phyloP scores from a whole-genome alignment of 352 stramenopile genomes.

The Blastocystis sp. region DNA sequence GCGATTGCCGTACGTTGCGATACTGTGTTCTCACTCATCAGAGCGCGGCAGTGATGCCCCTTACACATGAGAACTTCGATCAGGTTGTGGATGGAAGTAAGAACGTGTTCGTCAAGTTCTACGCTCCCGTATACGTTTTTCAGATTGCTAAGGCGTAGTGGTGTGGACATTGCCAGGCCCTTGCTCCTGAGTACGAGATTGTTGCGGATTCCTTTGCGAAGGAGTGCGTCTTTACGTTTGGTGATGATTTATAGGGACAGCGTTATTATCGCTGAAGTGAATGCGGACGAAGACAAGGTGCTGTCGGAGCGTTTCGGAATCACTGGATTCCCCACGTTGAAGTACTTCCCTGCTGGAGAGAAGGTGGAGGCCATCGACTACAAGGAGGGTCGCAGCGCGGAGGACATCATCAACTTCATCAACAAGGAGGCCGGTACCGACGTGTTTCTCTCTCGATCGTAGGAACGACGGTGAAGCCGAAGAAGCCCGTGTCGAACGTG shows the following conservation, averaged over 20 bases:
- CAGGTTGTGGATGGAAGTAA: slow-evolving; percentile 42
- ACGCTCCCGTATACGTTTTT: not conserved
- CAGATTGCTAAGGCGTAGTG: not conserved
- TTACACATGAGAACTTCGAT: slow-evolving; percentile 54
- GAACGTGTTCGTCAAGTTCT: slow-evolving; percentile 56
- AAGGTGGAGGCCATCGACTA: slow-evolving; percentile 12
- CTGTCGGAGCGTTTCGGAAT: slow-evolving; percentile 17
- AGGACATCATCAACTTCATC: not conserved
- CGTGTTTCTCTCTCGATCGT: not conserved
- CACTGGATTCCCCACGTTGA: slow-evolving; percentile 33
- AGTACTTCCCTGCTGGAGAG: slow-evolving; percentile 45
- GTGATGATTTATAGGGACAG: not conserved
- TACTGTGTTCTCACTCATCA: not conserved
- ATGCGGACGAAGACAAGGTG: slow-evolving; percentile 62
- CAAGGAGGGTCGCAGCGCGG: not conserved
- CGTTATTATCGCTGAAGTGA: slow-evolving; percentile 82
- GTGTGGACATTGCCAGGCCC: slow-evolving; percentile 49
- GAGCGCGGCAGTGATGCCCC: slow-evolving; percentile 1
- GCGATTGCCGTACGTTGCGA: not conserved
- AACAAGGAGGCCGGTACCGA: not conserved
- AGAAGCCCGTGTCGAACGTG: slow-evolving; percentile 23
- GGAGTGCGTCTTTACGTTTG: not conserved
- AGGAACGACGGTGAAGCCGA: slow-evolving; percentile 24
- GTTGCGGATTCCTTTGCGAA: slow-evolving; percentile 45
- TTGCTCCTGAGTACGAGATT: slow-evolving; percentile 26